Evolutionary conservation across 2,329 filamentous ascomycete genomes (phyloP), one percentile per base, ranked within the genome.

Genomic region (Aureobasidium musti): DNA sequence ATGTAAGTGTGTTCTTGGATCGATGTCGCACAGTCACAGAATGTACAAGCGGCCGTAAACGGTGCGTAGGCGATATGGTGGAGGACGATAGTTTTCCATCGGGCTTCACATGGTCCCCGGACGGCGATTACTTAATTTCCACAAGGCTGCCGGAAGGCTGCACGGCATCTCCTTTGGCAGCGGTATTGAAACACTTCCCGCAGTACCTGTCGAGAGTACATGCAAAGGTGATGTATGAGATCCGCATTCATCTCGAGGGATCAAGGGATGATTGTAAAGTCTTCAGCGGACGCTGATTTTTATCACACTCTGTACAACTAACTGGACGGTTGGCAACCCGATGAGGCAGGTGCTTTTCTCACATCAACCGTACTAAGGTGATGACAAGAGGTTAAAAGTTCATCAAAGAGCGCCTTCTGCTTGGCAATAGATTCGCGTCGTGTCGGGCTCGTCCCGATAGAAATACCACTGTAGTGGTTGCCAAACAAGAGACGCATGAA

Each of bases 91-190:
- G 43, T n/a, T 47, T 41, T 45, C 26, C 26, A 5, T 60, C 56
- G 56, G 56, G 26, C 39, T 60, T 60, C 28, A 60, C 14, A 28
- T 28, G 37, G 53, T 54, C 50, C 50, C 50, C 21, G 53, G 53
- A 56, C 54, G 54, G 54, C 39, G 39, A 43, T 39, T 59, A 59
- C 45, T 59, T 59, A 59, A 59, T 59, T 11, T 59, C 23, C 17
- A 21, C 35, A 56, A 41, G 53, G 35, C 53, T 39, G 43, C 5
- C 21, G 26, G 26, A 8, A 37, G 30, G 52, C 52, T 37, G 52
- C 33, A 14, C 13, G 30, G 52, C 52, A 47, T 52, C 17, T 30
- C 28, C 3, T 28, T 8, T 50, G 26, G 5, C 23, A 50, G 23
- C 47, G 50, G 35, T 33, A 11, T 5, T 13, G 5, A 33, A 53